These are phyloP conservation scores for Epichloe hybrida DNA, from an alignment of 2,329 filamentous ascomycete species.

Conservation along the genomic window DNA sequence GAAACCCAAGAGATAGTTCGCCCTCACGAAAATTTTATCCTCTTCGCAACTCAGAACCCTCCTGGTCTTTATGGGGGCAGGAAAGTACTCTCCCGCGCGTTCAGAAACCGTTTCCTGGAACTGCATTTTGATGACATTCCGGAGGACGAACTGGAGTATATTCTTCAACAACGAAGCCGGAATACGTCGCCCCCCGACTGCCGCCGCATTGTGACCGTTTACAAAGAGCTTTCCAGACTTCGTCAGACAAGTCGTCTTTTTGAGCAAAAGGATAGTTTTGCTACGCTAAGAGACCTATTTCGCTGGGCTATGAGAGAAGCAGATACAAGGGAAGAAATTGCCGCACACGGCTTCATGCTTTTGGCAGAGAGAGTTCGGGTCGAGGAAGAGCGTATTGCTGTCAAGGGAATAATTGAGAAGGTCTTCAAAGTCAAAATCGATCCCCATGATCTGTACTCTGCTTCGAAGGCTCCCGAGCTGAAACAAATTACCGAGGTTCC, in stretches of 20 bases:
- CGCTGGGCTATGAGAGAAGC: conserved; percentile 82
- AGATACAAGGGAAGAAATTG: conserved; percentile 77
- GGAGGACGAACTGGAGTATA: conserved; percentile 82
- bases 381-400: conserved; percentile 66
- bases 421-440: conserved; percentile 82
- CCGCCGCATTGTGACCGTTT: conserved; percentile 79
- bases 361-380: conserved; percentile 91
- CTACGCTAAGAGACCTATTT: conserved; percentile 89
- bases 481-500: conserved; percentile 29
- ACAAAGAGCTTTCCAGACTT: conserved; percentile 79
- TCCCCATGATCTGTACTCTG: conserved; percentile 57
- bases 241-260: conserved; percentile 86
- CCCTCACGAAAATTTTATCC: conserved; percentile 89
- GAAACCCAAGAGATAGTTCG: conserved; percentile 91
- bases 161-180: conserved; percentile 75
- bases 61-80: conserved; percentile 89
- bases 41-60: conserved; percentile 96
- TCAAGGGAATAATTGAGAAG: conserved; percentile 78
- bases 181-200: conserved; percentile 85
- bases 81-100: conserved; percentile 85
- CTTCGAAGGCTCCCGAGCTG: conserved; percentile 42
- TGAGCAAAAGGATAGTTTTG: conserved; percentile 95
- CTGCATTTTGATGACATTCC: conserved; percentile 97
- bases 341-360: conserved; percentile 89
- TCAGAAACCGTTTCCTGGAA: conserved; percentile 93